Conservation (phyloP, 1,139 yeast species). For the Kodamaea sp. region DNA sequence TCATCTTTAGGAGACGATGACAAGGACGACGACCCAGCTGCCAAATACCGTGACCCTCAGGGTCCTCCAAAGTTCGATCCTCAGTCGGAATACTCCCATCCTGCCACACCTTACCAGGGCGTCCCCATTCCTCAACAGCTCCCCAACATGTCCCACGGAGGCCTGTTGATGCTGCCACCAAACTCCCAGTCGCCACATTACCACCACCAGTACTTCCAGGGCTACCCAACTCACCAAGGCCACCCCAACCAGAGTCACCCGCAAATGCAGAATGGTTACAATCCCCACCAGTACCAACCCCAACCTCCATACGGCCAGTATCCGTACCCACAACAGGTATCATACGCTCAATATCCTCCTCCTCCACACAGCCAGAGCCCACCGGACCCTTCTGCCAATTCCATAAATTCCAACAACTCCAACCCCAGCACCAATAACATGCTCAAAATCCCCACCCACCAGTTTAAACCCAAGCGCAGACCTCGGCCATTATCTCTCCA, state of each 20-base stretch:
- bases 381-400: no score
- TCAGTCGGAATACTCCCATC: conserved; percentile 8
- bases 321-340: conserved; percentile 1
- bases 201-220: conserved; percentile 8
- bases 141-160: conserved; percentile 6
- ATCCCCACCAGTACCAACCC: conserved; percentile 9
- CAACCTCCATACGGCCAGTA: conserved; percentile 9
- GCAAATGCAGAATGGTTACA: no score
- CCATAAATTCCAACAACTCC: conserved; percentile 1
- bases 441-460: conserved; percentile 28
- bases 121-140: conserved; percentile 6
- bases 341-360: no score
- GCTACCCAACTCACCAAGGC: conserved; percentile 1
- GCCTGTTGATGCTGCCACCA: conserved; percentile 23
- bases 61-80: no score
- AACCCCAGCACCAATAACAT: not conserved
- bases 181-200: conserved; percentile 20
- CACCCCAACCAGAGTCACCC: conserved; percentile 2
- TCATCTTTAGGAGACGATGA: conserved; percentile 17
- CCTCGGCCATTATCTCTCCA: conserved; percentile 45
- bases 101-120: conserved; percentile 9
- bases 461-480: conserved; percentile 43
- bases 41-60: conserved; percentile 3
- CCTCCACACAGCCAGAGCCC: no score
- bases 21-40: conserved; percentile 4